Base-by-base conservation (phyloP, 306 rosid genomes). In the Oemleria cerasiformis region DNA sequence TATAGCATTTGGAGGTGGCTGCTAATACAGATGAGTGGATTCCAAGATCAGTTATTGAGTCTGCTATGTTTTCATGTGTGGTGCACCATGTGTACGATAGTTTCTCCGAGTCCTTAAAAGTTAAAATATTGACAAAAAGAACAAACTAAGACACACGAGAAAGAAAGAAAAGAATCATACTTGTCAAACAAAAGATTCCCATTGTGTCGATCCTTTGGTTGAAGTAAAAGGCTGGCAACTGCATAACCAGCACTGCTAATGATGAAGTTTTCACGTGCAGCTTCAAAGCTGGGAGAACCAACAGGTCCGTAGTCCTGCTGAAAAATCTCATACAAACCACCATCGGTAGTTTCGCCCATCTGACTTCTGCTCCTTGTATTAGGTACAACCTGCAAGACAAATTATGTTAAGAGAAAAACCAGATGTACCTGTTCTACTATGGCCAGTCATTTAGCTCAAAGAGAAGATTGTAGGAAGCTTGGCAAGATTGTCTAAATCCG, bases 291-390 rank as follows among this genome's bases (percentile, higher is more conserved):
- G 30, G 86, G 56, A 79, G 98, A 81, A 48, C 98, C 94, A 15
- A 92, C 98, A 69, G 99, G 95, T 34, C 99, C 97, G 5, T 75
- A 89, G 79, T 92, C 98, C 81, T 94, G 99, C 67, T 94, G 97
- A 80, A 94, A 94, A 79, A 94, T 89, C 88, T 94, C 99, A 60
- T 86, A 84, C 85, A 94, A 81, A 66, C 99, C 99, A 43, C 99
- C 99, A 73, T 94, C 99, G 15, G 99, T 94, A 44, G 93, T 91
- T 83, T 94, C 99, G 48, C 99, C 99, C 99, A 94, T 94, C 85
- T 94, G 99, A 80, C 98, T 92, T 90, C 96, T 80, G 78, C 96
- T 94, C 47, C 97, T 91, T 9, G 95, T 78, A 71, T 91, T 87
- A 50, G 97, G 99, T 79, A 94, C 97, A 50, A 94, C 99, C 99